Evolutionary conservation across 352 stramenopile species (phyloP).

Genomic region (Phytophthora pluvialis): DNA sequence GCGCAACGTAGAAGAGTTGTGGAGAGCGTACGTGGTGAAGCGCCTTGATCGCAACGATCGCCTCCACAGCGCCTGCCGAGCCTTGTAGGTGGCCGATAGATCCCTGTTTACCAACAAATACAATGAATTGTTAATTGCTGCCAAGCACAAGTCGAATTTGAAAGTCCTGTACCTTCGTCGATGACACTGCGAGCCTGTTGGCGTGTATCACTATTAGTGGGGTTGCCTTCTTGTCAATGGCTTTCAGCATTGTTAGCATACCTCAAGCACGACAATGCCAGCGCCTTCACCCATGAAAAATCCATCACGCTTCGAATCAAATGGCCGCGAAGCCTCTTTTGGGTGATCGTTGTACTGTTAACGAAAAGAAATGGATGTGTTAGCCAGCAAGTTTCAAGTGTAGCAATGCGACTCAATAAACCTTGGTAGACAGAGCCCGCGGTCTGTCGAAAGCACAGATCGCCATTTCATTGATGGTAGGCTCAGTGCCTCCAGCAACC

Average conservation of each 20-base stretch:
- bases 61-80: conserved; percentile 96
- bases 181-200: conserved; percentile 69
- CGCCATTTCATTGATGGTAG: conserved; percentile 93
- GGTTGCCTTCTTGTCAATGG: too few species aligned
- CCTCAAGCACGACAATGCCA: conserved; percentile 71
- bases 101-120: conserved; percentile 45
- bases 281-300: conserved; percentile 97
- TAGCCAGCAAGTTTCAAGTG: too few species aligned
- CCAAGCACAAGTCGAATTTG: neutral
- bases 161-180: conserved; percentile 69
- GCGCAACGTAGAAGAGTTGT: neutral
- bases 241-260: neutral
- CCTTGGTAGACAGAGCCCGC: conserved; percentile 94
- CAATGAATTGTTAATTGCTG: neutral
- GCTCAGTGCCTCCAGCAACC: conserved; percentile 96
- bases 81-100: conserved; percentile 95
- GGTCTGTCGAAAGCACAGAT: conserved; percentile 95
- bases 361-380: neutral
- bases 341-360: conserved; percentile 94
- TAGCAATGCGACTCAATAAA: conserved; percentile 17
- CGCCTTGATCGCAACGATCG: conserved; percentile 94
- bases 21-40: conserved; percentile 75
- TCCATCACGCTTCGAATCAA: conserved; percentile 94
- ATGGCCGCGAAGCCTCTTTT: conserved; percentile 92
- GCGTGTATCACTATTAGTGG: conserved; percentile 24